Conservation (phyloP, 2,329 filamentous ascomycete species). For the Botrytis squamosa region DNA sequence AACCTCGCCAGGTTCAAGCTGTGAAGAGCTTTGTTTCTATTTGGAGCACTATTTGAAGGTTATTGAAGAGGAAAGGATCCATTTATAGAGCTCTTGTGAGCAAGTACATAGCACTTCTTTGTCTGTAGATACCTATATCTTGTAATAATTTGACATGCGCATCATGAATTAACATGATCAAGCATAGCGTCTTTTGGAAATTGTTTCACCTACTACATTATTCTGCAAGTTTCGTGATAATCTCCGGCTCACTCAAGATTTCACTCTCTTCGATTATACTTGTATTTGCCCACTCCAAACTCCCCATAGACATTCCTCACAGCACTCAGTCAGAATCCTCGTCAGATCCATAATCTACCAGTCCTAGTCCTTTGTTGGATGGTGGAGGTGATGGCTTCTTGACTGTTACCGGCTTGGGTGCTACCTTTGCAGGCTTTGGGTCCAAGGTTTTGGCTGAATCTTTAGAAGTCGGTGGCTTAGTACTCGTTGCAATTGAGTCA, state of each 20-base stretch:
- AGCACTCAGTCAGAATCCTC: constrained; percentile 42
- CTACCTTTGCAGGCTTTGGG: neutral
- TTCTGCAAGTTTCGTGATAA: neutral
- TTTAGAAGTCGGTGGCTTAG: neutral
- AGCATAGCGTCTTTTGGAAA: neutral
- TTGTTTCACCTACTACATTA: neutral
- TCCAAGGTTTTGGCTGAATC: constrained; percentile 2
- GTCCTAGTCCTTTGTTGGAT: constrained; percentile 38
- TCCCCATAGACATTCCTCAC: neutral
- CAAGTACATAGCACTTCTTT: constrained; percentile 3
- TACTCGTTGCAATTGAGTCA: constrained; percentile 5
- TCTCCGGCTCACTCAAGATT: neutral
- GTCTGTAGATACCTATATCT: constrained; percentile 13
- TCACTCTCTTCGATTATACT: neutral
- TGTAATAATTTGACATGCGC: neutral
- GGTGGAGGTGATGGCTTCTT: constrained; percentile 26
- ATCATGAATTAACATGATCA: neutral
- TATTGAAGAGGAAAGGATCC: neutral
- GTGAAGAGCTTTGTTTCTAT: neutral
- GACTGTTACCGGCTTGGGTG: constrained; percentile 10
- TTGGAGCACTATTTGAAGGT: neutral
- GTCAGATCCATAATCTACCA: constrained; percentile 59
- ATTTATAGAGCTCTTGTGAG: constrained; percentile 9
- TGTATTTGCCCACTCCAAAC: neutral
- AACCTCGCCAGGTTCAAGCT: constrained; percentile 57